Percentiles rank a stretch among this genome's conserved stretches.
phyloP scores from a whole-genome alignment of 495 filamentous ascomycete genomes.

The Penicillium daleae region DNA sequence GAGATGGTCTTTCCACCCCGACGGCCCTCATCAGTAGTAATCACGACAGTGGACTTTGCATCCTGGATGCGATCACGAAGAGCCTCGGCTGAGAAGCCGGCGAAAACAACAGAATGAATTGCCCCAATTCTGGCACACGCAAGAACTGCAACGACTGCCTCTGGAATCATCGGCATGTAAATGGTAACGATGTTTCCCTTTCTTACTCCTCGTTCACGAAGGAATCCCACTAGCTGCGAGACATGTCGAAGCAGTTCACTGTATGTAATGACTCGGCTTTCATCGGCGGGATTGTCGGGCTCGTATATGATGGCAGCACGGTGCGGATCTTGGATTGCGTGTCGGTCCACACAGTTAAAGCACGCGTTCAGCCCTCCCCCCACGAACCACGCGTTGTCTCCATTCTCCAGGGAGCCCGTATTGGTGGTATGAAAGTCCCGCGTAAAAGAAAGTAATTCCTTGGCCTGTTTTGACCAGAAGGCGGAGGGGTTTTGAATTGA shows the following conservation, averaged over 20 bases:
- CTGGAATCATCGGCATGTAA: slow-evolving; percentile 91
- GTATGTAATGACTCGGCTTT: slow-evolving; percentile 67
- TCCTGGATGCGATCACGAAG: slow-evolving; percentile 67
- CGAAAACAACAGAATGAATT: slow-evolving; percentile 82
- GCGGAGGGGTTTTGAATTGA: slow-evolving; percentile 4
- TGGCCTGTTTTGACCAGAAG: slow-evolving; percentile 14
- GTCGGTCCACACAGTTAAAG: slow-evolving; percentile 80
- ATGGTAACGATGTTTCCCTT: slow-evolving; percentile 79
- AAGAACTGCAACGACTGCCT: slow-evolving; percentile 72
- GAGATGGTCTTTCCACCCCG: slow-evolving; percentile 61
- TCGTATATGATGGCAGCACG: slow-evolving; percentile 74
- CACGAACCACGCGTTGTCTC: slow-evolving; percentile 75
- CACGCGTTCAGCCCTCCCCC: slow-evolving; percentile 76
- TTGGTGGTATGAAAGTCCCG: not conserved
- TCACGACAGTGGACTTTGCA: slow-evolving; percentile 64
- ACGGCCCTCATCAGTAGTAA: slow-evolving; percentile 63
- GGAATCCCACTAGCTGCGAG: slow-evolving; percentile 68
- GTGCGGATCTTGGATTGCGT: slow-evolving; percentile 68
- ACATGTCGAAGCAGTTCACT: slow-evolving; percentile 69
- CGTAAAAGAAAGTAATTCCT: not conserved
- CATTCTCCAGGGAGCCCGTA: slow-evolving; percentile 22
- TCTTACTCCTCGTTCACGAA: slow-evolving; percentile 72
- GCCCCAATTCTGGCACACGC: slow-evolving; percentile 75
- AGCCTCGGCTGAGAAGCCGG: slow-evolving; percentile 77
- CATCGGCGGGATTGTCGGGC: slow-evolving; percentile 67